Base-by-base conservation (phyloP, 225 moss, liverwort and hornwort genomes). In the Asterella californica region DNA sequence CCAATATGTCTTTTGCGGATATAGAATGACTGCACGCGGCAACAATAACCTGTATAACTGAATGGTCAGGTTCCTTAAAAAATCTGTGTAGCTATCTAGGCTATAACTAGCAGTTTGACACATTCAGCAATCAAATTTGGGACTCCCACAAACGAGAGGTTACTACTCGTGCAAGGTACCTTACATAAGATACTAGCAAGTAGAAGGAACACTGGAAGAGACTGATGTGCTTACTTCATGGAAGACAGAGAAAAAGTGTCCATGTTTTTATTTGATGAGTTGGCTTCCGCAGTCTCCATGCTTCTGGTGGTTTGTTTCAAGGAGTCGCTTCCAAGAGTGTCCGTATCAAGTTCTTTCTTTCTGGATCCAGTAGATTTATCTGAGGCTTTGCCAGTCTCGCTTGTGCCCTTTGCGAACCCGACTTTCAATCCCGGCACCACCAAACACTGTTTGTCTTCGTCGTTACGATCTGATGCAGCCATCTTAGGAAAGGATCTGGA, bases 1-100 rank as follows among this genome's bases (percentile, higher is more conserved):
- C 73, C n/a, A 81, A 77, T 7, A 81, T 42, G 24, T 85, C 81
- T 53, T 52, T 82, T 37, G 81, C 85, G 29, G 79, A 85, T 48
- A 82, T 54, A 61, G 67, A 78, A 33, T 72, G 75, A 70, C 81
- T 85, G 85, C 69, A 61, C 10, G 33, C 10, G 53, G 18, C 27
- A 71, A 71, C 46, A 70, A 42, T 45, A 71, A 48, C 48, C 71
- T 71, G 71, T 71, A 25, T 25, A 47, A 46, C 71, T 71, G 24
- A 71, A 47, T 22, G 48, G 47, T 48, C 25, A 71, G n/a, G 48
- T 71, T n/a, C 45, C 25, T 70, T 19, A 27, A n/a, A 48, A 11
- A 70, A 70, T 12, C 9, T 21, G 15, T 48, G n/a, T 48, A 70
- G 9, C 42, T 42, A 2, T 42, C 2, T 42, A 25, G 24, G 22